phyloP scores from a whole-genome alignment of 2,329 filamentous ascomycete species.

The Phaeophleospora eucalypticola region DNA sequence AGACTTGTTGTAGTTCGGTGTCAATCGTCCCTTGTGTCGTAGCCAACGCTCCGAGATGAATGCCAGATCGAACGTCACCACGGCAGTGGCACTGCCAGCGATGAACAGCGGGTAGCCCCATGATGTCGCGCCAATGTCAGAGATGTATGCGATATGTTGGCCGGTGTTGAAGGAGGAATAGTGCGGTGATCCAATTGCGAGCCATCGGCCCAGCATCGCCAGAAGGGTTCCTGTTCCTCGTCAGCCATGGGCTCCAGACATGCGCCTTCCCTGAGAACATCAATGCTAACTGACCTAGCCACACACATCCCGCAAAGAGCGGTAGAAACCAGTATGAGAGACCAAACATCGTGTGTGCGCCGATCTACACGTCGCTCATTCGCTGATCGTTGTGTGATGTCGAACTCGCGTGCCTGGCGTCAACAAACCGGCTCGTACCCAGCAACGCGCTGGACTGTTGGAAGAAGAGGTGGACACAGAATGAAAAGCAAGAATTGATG shows the following conservation, averaged over 20 bases:
- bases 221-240: slow-evolving; percentile 55
- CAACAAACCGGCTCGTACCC: neutral
- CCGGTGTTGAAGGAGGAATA: slow-evolving; percentile 57
- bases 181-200: slow-evolving; percentile 50
- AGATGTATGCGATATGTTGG: slow-evolving; percentile 57
- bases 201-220: slow-evolving; percentile 66
- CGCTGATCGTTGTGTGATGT: neutral
- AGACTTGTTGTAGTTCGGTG: slow-evolving; percentile 62
- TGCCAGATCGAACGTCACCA: slow-evolving; percentile 73
- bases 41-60: slow-evolving; percentile 82
- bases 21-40: slow-evolving; percentile 73
- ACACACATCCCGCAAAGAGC: slow-evolving; percentile 60
- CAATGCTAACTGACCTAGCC: slow-evolving; percentile 49
- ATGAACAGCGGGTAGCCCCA: slow-evolving; percentile 75
- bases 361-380: neutral
- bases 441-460: neutral
- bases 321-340: slow-evolving; percentile 60
- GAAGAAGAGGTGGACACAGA: neutral
- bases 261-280: neutral
- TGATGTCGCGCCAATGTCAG: slow-evolving; percentile 53
- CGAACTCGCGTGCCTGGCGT: neutral
- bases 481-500: neutral
- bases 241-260: neutral
- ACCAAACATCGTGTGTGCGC: slow-evolving; percentile 30
- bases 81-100: slow-evolving; percentile 64